Evolutionary conservation across 78 protist genomes (phyloP), one percentile per base, ranked within the genome.

Genomic region (Dictyostelium capitatum): DNA sequence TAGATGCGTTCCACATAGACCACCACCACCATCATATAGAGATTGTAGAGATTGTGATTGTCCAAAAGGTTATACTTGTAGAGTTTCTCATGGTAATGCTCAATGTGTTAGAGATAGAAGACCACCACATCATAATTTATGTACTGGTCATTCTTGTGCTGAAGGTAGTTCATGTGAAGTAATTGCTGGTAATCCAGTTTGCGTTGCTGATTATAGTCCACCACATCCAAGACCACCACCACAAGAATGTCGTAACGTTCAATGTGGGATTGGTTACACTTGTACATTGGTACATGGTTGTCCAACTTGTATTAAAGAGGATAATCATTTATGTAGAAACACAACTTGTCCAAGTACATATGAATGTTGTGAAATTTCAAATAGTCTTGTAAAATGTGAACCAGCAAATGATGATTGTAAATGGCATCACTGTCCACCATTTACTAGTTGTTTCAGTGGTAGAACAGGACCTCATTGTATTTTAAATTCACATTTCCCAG

Each of bases 211-310:
- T n/a, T n/a, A 32, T 3, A 56, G n/a, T 47, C 79, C 79, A 73
- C 79, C 79, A 37, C 56, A n/a, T n/a, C 79, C 79, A 73, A n/a
- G 25, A n/a, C 56, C 56, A 37, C 79, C 79, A 73, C 50, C 56
- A 20, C 30, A 73, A 73, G 12, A 17, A 20, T 73, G 79, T 3
- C 30, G 56, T 47, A 19, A 11, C 9, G 51, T 73, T 8, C 20
- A 37, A 10, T 73, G 79, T 47, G 48, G 48, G 12, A 14, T 17
- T 11, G 79, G 79, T 73, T 73, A n/a, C 9, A 15, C 6, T n/a
- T 73, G 79, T 46, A 73, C 25, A 46, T 17, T 46, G 17, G 11
- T 46, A 6, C 20, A 47, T 23, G 56, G 56, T 47, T 20, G 20
- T 30, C 79, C 79, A 73, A 73, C 79, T 10, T 73, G 79, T 73